A percentile compares a stretch with the other conserved stretches of the same genome.
phyloP scores from a whole-genome alignment of 1,284 basidiomycete species.

The Ustilago esculenta region DNA sequence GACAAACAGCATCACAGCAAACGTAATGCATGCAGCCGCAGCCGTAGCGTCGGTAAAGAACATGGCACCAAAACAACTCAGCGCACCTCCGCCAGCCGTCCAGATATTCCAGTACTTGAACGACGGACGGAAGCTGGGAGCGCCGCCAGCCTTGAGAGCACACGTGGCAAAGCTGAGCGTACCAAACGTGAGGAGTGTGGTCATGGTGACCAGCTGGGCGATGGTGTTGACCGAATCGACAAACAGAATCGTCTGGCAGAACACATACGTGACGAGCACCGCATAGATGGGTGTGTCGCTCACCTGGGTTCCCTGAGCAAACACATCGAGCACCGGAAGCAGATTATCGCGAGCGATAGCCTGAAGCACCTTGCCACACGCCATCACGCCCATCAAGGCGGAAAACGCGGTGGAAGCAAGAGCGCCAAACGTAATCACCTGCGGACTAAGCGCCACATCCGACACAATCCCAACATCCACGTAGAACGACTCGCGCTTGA shows the following conservation, averaged over 20 bases:
- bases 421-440: slow-evolving; percentile 62
- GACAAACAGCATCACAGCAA: slow-evolving; percentile 61
- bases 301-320: slow-evolving; percentile 63
- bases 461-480: slow-evolving; percentile 62
- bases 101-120: slow-evolving; percentile 67
- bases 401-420: slow-evolving; percentile 65
- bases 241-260: slow-evolving; percentile 62
- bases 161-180: slow-evolving; percentile 63
- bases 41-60: slow-evolving; percentile 60
- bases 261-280: slow-evolving; percentile 59
- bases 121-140: slow-evolving; percentile 65
- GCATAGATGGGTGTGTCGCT: slow-evolving; percentile 63
- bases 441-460: slow-evolving; percentile 62
- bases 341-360: slow-evolving; percentile 65
- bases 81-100: slow-evolving; percentile 61
- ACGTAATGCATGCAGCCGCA: slow-evolving; percentile 56
- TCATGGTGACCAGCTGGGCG: slow-evolving; percentile 66
- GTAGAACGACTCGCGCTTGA: slow-evolving; percentile 62
- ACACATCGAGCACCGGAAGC: slow-evolving; percentile 58
- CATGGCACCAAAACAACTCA: slow-evolving; percentile 63
- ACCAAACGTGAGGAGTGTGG: slow-evolving; percentile 65
- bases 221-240: slow-evolving; percentile 66
- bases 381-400: slow-evolving; percentile 66
- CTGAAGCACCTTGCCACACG: slow-evolving; percentile 64
- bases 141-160: slow-evolving; percentile 66